Conservation (phyloP, 441 rosid species). For the Pelargonium cotyledonis region DNA sequence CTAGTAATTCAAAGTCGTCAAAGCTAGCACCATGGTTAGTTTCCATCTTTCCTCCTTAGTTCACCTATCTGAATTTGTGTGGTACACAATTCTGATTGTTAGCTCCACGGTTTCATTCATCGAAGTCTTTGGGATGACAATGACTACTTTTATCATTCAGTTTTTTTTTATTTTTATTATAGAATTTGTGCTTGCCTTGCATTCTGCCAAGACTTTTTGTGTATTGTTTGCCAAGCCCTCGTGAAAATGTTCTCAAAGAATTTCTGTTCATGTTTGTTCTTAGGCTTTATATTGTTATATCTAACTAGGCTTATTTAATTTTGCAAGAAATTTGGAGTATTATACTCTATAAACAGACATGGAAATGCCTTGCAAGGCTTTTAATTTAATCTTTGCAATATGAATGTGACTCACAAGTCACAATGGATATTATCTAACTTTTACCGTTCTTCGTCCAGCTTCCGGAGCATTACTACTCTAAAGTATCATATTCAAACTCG, state of each 20-base stretch:
- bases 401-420: slow-evolving; percentile 14
- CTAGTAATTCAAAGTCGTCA: slow-evolving; percentile 52
- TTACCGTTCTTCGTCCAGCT: slow-evolving; percentile 41
- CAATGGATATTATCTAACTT: slow-evolving; percentile 11
- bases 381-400: background rate
- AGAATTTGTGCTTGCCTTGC: background rate
- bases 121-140: no score
- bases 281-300: background rate
- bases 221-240: background rate
- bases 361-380: background rate
- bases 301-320: background rate
- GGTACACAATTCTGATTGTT: background rate
- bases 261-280: background rate
- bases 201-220: background rate
- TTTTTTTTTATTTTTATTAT: background rate
- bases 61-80: slow-evolving; percentile 11
- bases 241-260: background rate
- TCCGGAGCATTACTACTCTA: slow-evolving; percentile 59
- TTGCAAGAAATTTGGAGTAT: slow-evolving; percentile 3
- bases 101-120: no score
- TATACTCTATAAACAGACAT: background rate
- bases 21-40: slow-evolving; percentile 57
- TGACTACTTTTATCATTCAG: background rate
- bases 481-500: slow-evolving; percentile 82
- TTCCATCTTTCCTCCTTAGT: slow-evolving; percentile 10